Conservation (phyloP, 257 asterid genomes). For the Ilex aquifolium region DNA sequence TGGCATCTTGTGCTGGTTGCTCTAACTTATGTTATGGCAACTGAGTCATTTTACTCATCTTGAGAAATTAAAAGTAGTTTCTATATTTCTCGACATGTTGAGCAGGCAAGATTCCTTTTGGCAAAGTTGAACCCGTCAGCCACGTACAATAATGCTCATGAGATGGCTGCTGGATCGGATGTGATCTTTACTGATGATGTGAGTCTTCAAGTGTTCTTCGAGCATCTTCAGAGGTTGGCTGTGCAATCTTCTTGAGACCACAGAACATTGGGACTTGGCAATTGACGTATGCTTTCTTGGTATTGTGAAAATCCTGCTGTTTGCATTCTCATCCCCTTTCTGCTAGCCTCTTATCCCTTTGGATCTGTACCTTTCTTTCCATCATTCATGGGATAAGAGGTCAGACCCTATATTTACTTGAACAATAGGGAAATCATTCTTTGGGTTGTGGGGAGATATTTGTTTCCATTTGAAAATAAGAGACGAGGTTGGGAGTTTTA, state of each 20-base stretch:
- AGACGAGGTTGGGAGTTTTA: not conserved
- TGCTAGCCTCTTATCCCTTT: constrained; percentile 6
- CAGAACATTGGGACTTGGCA: constrained; percentile 1
- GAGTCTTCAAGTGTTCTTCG: constrained; percentile 82
- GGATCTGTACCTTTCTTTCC: constrained; percentile 1
- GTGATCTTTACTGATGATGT: constrained; percentile 94
- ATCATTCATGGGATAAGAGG: constrained; percentile 14
- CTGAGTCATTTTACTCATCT: too few relatives aligned
- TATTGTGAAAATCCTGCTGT: constrained; percentile 2
- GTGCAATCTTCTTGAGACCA: constrained; percentile 71
- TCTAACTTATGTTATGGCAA: not conserved
- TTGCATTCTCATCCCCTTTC: constrained; percentile 6
- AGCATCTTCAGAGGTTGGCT: constrained; percentile 94
- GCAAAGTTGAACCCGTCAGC: constrained; percentile 98
- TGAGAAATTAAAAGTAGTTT: too few relatives aligned
- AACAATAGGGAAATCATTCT: constrained; percentile 13
- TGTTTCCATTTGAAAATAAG: constrained; percentile 6
- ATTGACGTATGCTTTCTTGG: constrained; percentile 3
- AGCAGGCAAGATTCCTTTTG: constrained; percentile 91
- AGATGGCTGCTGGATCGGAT: constrained; percentile 82
- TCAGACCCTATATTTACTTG: constrained; percentile 13
- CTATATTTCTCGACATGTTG: constrained; percentile 5
- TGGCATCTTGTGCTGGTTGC: not conserved
- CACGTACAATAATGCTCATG: constrained; percentile 74
- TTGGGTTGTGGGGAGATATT: constrained; percentile 12